Evolutionary conservation across 805 yeast genomes (phyloP), one percentile per base, ranked within the genome.

Genomic region (Candida ascalaphidarum): DNA sequence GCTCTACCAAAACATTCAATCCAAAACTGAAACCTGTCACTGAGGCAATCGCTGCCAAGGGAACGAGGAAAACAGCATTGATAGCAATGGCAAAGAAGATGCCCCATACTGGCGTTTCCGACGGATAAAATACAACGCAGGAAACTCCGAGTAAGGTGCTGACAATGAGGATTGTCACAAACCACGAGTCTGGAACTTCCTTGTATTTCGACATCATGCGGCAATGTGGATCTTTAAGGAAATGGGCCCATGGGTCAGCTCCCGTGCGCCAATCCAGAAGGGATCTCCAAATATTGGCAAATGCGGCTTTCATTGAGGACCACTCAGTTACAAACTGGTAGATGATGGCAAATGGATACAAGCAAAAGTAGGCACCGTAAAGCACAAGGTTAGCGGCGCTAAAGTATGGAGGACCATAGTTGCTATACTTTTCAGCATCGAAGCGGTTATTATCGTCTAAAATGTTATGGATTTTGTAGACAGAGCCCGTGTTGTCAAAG

Each of bases 161-260:
- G 10, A 57, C 37, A n/a, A 71, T 31, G 22, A 77, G 58, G 11
- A 71, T 55, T 3, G 50, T 34, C 4, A 54, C 41, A 41, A 68
- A 79, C 83, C 85, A 77, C 77, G 78, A 74, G 38, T 75, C 81
- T 1, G 94, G 92, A 13, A 77, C 83, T 37, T 79, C 85, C 21
- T 65, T 65, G 48, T 79, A 78, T 31, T 51, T 56, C 25, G 65
- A 36, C 77, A 75, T 74, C 67, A 74, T 71, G 26, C 55, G 57
- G 31, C 74, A 64, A 40, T 72, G 78, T 2, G 78, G 71, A 40
- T 77, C 82, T 14, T 65, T 31, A 5, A 37, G 22, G 22, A 33
- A 53, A 9, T n/a, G n/a, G n/a, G n/a, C n/a, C n/a, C n/a, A n/a
- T n/a, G n/a, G n/a, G n/a, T n/a, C n/a, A n/a, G n/a, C n/a, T 7